A percentile compares a stretch with the other conserved stretches of the same genome.
These are phyloP conservation scores for Tetrahymena thermophila DNA, from an alignment of 73 alveolate genomes.

Conservation along the genomic window DNA sequence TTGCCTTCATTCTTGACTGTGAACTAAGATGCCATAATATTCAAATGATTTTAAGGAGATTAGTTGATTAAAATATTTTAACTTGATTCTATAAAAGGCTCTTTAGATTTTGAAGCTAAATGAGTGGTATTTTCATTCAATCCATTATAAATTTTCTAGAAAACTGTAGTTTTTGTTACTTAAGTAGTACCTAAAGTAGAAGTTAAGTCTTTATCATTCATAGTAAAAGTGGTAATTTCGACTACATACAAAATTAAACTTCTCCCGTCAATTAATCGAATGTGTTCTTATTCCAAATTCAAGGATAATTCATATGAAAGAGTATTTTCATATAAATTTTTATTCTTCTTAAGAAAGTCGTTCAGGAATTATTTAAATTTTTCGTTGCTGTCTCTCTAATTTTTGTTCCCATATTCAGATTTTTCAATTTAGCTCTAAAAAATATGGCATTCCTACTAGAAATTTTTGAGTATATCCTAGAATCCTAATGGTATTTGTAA, in stretches of 20 bases:
- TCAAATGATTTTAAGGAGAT: not conserved
- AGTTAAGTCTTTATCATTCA: not conserved
- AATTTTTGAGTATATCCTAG: not conserved
- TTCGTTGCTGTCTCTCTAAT: not conserved
- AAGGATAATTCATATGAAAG: not conserved
- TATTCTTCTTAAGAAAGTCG: not conserved
- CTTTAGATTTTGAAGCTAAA: not conserved
- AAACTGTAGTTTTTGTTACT: not conserved
- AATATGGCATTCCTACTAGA: not conserved
- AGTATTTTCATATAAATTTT: not conserved
- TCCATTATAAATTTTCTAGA: not conserved
- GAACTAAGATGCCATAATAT: not conserved
- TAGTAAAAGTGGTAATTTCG: not conserved
- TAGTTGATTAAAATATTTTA: no score
- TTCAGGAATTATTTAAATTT: not conserved
- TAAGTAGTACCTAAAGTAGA: not conserved
- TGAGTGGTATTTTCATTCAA: not conserved
- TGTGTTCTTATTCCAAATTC: not conserved
- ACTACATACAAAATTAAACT: not conserved
- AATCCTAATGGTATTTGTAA: not conserved
- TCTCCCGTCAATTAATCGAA: not conserved
- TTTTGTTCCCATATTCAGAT: not conserved
- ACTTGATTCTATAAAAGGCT: not conserved
- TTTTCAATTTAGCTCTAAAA: not conserved
- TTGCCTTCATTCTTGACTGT: not conserved